phyloP scores from a whole-genome alignment of 2,329 filamentous ascomycete species.

The Curvularia lunata region DNA sequence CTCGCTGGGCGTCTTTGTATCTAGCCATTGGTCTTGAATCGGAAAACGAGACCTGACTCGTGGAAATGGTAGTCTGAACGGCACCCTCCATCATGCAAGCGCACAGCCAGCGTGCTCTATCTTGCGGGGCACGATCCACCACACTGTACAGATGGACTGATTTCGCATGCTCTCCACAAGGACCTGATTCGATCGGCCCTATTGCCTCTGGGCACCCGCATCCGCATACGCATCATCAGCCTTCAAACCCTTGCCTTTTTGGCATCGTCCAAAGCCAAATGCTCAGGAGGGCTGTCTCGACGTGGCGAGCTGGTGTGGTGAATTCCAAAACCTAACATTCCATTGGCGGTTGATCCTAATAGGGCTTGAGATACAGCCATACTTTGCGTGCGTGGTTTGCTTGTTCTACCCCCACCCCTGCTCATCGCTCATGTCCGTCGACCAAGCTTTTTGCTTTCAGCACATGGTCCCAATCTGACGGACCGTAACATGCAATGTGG shows the following conservation, averaged over 20 bases:
- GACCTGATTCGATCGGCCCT: constrained; percentile 16
- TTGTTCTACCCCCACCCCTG: constrained; percentile 8
- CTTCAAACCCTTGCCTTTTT: neutral
- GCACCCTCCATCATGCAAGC: constrained; percentile 4
- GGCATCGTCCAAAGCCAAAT: constrained; percentile 7
- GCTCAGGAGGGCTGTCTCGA: constrained; percentile 10
- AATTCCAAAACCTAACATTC: constrained; percentile 13
- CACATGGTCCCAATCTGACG: constrained; percentile 7
- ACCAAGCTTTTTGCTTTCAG: constrained; percentile 25
- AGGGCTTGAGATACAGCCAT: constrained; percentile 12
- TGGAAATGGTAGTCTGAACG: neutral
- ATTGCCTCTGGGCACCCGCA: constrained; percentile 1
- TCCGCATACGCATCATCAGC: neutral
- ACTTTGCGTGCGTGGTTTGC: constrained; percentile 7
- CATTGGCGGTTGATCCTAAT: constrained; percentile 9
- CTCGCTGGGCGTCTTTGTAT: neutral
- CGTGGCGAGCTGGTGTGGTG: constrained; percentile 13
- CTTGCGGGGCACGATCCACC: constrained; percentile 5
- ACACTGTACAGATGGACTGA: constrained; percentile 4
- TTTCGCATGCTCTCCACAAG: constrained; percentile 18
- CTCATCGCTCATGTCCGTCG: constrained; percentile 34
- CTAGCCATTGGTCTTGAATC: constrained; percentile 5
- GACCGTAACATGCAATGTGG: constrained; percentile 15
- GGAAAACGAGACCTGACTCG: constrained; percentile 10
- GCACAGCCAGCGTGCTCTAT: constrained; percentile 1